phyloP scores from a whole-genome alignment of 345 rosid genomes.

The Noccaea caerulescens region DNA sequence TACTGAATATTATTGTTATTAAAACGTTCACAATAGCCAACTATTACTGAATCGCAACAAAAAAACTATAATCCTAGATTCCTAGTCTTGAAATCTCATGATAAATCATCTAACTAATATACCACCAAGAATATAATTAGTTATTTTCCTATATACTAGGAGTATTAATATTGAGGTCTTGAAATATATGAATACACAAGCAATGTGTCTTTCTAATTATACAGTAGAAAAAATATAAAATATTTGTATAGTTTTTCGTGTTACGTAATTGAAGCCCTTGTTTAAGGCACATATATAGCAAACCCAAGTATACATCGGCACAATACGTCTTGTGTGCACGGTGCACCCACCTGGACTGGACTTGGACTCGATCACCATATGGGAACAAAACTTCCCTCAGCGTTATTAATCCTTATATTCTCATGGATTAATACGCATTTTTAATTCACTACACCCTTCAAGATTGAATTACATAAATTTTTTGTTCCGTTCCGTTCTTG shows the following conservation, averaged over 20 bases:
- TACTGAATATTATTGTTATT: no score
- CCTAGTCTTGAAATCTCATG: no score
- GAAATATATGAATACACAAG: neutral
- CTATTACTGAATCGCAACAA: neutral
- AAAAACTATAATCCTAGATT: no score
- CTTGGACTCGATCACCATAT: constrained; percentile 28
- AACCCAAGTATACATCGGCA: constrained; percentile 20
- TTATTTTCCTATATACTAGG: no score
- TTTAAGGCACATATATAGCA: neutral
- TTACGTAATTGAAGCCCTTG: neutral
- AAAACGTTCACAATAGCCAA: no score
- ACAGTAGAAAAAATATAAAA: neutral
- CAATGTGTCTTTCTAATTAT: neutral
- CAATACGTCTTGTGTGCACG: neutral
- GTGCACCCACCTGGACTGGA: constrained; percentile 12
- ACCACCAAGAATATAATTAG: neutral
- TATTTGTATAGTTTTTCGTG: constrained; percentile 4
- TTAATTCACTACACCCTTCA: constrained; percentile 23
- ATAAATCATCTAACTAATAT: neutral
- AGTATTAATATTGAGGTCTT: no score
- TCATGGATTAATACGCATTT: constrained; percentile 14
- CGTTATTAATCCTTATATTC: constrained; percentile 23
- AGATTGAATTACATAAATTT: neutral
- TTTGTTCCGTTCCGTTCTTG: neutral
- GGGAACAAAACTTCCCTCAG: constrained; percentile 6